phyloP scores from a whole-genome alignment of 495 filamentous ascomycete genomes.

The Friedmanniomyces simplex region DNA sequence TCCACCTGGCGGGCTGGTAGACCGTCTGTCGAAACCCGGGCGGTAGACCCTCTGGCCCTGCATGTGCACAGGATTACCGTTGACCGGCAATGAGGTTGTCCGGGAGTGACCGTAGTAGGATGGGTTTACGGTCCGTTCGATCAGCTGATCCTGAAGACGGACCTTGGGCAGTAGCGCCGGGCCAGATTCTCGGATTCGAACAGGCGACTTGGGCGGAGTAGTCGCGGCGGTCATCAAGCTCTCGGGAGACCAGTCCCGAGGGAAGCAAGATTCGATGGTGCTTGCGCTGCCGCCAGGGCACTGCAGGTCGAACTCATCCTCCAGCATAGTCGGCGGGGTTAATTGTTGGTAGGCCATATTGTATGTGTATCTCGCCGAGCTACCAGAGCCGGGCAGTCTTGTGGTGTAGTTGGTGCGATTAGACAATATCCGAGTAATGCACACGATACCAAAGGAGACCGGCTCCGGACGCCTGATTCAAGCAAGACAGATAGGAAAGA shows the following conservation, averaged over 20 bases:
- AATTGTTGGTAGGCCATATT: slow-evolving; percentile 29
- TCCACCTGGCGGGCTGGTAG: slow-evolving; percentile 52
- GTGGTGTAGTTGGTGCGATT: slow-evolving; percentile 9
- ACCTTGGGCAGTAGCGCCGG: slow-evolving; percentile 80
- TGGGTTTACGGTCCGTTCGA: slow-evolving; percentile 44
- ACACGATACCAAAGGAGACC: slow-evolving; percentile 16
- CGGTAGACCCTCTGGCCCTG: background rate
- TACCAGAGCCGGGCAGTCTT: slow-evolving; percentile 18
- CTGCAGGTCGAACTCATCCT: slow-evolving; percentile 23
- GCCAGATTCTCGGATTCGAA: slow-evolving; percentile 57
- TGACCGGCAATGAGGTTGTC: slow-evolving; percentile 48
- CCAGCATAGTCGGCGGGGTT: slow-evolving; percentile 25
- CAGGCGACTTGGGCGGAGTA: slow-evolving; percentile 57
- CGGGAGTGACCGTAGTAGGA: slow-evolving; percentile 40
- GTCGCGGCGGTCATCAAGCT: slow-evolving; percentile 62
- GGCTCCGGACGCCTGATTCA: slow-evolving; percentile 18
- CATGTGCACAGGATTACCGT: slow-evolving; percentile 36
- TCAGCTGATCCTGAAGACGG: slow-evolving; percentile 70
- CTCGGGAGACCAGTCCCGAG: slow-evolving; percentile 66
- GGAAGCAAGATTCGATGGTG: slow-evolving; percentile 47
- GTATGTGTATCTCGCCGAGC: background rate
- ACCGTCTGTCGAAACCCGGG: slow-evolving; percentile 43
- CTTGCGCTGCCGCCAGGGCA: slow-evolving; percentile 30
- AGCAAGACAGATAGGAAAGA: slow-evolving; percentile 12
- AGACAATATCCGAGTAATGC: slow-evolving; percentile 3